phyloP scores from a whole-genome alignment of 1,284 basidiomycete species.

The Phaffia rhodozyma region DNA sequence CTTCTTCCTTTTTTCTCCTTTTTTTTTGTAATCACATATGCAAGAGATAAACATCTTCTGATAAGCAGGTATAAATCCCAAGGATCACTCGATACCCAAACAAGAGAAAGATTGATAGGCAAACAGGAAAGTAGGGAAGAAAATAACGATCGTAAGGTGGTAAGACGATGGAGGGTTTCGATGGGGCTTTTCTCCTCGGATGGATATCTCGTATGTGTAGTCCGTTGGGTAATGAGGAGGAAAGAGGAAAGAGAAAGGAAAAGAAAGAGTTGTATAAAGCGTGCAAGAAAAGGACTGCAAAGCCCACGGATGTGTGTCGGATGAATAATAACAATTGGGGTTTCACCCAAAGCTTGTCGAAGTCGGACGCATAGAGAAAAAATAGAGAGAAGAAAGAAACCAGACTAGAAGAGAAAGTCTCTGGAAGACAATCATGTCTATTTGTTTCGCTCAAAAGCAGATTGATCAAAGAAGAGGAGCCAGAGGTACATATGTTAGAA shows the following conservation, averaged over 20 bases:
- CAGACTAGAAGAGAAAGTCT: neutral
- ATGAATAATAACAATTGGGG: too few relatives aligned
- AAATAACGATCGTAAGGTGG: neutral
- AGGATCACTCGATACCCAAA: too few relatives aligned
- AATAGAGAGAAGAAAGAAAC: neutral
- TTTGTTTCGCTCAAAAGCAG: neutral
- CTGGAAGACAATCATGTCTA: neutral
- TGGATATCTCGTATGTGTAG: neutral
- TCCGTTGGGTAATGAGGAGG: neutral
- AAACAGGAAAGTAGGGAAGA: neutral
- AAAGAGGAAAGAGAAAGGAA: neutral
- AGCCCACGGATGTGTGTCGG: too few relatives aligned
- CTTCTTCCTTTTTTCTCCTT: too few relatives aligned
- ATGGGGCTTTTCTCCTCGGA: neutral
- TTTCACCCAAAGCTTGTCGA: neutral
- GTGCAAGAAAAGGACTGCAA: neutral
- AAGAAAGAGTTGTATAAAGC: neutral
- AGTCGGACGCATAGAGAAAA: neutral
- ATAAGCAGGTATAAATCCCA: too few relatives aligned
- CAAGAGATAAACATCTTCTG: too few relatives aligned
- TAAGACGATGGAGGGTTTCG: neutral
- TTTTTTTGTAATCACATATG: too few relatives aligned
- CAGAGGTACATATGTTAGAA: neutral
- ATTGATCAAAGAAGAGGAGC: neutral
- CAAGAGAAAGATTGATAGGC: too few relatives aligned